Evolutionary conservation across 192 early-diverging fungal genomes (phyloP).

Genomic region (Coemansia sp.): DNA sequence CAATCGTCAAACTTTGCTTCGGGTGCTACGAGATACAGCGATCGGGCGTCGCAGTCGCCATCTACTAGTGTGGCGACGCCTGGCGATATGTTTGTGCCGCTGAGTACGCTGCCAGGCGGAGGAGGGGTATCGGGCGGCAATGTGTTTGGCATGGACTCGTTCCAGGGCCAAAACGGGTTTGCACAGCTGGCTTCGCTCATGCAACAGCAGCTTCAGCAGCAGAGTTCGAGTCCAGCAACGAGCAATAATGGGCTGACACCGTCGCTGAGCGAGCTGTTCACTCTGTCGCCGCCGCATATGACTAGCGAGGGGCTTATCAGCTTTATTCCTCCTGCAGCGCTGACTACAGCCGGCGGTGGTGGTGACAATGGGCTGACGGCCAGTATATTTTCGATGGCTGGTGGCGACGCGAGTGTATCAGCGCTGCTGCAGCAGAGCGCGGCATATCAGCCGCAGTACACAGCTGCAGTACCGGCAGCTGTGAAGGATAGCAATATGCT

Average conservation of each 20-base stretch:
- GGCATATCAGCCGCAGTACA: constrained; percentile 1
- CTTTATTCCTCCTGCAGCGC: constrained; percentile 17
- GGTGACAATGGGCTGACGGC: background rate
- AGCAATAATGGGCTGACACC: constrained; percentile 20
- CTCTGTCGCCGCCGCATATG: constrained; percentile 29
- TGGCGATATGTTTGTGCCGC: constrained; percentile 49
- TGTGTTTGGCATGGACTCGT: constrained; percentile 29
- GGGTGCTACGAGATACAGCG: background rate
- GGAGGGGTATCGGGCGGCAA: background rate
- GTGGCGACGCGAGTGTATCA: background rate
- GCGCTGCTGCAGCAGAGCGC: constrained; percentile 13
- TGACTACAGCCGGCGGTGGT: background rate
- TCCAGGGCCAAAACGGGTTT: constrained; percentile 29
- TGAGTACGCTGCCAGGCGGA: constrained; percentile 8
- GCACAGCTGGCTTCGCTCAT: constrained; percentile 31
- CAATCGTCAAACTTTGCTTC: background rate
- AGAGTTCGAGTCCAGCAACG: background rate
- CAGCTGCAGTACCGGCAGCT: background rate
- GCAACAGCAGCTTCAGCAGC: constrained; percentile 15
- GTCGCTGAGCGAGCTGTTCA: constrained; percentile 42
- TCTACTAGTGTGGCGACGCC: constrained; percentile 16
- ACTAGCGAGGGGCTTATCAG: constrained; percentile 28
- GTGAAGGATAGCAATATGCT: background rate
- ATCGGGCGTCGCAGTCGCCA: constrained; percentile 14
- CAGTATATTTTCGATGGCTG: background rate